A percentile compares a stretch with the other conserved stretches of the same genome.
Conservation (phyloP, 139 green algal species). For the Closterium sp. region DNA sequence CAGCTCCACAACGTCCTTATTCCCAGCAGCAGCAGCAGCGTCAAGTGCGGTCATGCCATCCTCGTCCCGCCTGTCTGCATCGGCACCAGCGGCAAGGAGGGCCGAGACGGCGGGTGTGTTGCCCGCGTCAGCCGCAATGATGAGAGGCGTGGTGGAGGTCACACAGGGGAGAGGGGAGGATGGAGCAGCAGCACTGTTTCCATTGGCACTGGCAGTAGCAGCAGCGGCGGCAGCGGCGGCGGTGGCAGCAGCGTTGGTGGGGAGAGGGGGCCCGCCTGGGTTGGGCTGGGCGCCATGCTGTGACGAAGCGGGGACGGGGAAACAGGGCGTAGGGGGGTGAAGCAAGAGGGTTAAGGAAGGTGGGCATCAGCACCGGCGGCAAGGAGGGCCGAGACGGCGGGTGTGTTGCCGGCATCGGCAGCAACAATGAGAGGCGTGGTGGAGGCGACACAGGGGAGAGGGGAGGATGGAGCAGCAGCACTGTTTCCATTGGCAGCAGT, state of each 20-base stretch:
- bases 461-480: neutral
- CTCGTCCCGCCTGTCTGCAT: constrained; percentile 32
- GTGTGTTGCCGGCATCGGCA: constrained; percentile 19
- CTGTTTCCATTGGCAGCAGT: no score
- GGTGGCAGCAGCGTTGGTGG: no score
- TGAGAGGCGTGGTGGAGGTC: constrained; percentile 11
- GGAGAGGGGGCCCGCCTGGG: no score
- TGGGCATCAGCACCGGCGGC: constrained; percentile 15
- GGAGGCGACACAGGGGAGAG: neutral
- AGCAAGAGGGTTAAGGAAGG: no score
- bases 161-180: neutral
- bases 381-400: constrained; percentile 28
- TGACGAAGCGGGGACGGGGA: no score
- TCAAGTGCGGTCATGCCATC: neutral
- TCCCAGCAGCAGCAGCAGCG: neutral
- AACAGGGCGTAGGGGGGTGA: no score
- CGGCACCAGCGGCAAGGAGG: constrained; percentile 32
- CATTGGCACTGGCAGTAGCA: no score
- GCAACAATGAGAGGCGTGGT: constrained; percentile 29
- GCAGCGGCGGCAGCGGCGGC: neutral
- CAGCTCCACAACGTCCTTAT: neutral
- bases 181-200: neutral
- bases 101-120: constrained; percentile 9
- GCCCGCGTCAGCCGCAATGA: constrained; percentile 27
- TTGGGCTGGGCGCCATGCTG: no score